Percentiles rank a stretch among this genome's conserved stretches.
These are phyloP conservation scores for Pythium chondricola DNA, from an alignment of 352 stramenopile species.

Conservation along the genomic window DNA sequence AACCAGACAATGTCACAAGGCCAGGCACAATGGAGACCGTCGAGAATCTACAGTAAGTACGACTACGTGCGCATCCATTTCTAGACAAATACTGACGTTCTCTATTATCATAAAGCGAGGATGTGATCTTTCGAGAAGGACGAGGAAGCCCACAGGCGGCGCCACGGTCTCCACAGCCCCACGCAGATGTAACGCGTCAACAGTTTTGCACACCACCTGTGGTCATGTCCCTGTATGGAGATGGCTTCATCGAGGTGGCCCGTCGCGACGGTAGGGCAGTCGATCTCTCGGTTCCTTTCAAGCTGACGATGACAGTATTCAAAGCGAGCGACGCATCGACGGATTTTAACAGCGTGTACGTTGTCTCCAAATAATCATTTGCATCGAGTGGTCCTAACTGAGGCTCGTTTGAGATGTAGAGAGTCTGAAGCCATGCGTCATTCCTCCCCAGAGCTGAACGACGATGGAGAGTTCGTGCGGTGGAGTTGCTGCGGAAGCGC, in stretches of 20 bases:
- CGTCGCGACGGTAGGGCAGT: background rate
- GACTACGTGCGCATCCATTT: too few species aligned
- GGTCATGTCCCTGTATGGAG: conserved; percentile 13
- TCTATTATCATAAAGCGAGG: too few species aligned
- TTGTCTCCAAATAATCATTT: too few species aligned
- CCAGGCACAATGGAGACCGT: too few species aligned
- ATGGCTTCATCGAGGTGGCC: conserved; percentile 11
- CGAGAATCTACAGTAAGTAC: too few species aligned
- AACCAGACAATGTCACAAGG: too few species aligned
- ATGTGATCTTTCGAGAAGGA: too few species aligned
- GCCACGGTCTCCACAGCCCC: background rate
- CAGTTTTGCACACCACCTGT: background rate
- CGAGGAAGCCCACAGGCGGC: too few species aligned
- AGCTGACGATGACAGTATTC: conserved; percentile 5
- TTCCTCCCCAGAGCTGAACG: conserved; percentile 45
- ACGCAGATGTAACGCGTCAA: background rate
- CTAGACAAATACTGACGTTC: too few species aligned
- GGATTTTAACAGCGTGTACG: background rate
- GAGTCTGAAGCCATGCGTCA: conserved; percentile 37
- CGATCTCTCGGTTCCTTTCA: conserved; percentile 5
- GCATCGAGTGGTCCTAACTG: conserved; percentile 7
- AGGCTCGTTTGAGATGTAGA: conserved; percentile 4
- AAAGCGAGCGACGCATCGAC: conserved; percentile 7
- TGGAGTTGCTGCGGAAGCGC: conserved; percentile 61
- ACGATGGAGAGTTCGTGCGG: conserved; percentile 47